Evolutionary conservation across 78 protist species (phyloP).

Genomic region (Dictyostelium intermedium): DNA sequence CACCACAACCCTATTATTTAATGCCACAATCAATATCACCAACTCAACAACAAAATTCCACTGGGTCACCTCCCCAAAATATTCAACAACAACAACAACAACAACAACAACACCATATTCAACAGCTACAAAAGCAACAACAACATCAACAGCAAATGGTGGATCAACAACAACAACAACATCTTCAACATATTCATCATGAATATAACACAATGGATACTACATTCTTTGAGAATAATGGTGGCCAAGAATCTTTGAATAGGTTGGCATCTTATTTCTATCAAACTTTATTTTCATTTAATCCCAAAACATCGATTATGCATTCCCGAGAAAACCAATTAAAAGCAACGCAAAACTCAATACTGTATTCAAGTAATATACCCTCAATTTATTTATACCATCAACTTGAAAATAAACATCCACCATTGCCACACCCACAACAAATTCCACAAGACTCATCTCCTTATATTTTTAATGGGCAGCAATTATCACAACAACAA

Average conservation of each 20-base stretch:
- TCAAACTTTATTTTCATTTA: not conserved
- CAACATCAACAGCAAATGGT: not conserved
- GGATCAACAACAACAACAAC: not conserved
- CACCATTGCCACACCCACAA: not conserved
- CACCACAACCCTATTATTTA: not conserved
- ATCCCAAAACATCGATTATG: not conserved
- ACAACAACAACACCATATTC: not conserved
- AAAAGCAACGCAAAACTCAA: not conserved
- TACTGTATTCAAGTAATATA: not conserved
- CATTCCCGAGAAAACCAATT: not conserved
- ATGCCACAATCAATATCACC: not conserved
- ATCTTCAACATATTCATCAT: not conserved
- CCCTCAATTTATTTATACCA: not conserved
- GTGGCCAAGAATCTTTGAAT: not conserved
- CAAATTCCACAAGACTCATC: not conserved
- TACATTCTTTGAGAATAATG: not conserved
- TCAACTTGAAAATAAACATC: not conserved
- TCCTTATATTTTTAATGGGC: no score
- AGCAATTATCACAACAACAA: no score
- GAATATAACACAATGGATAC: not conserved
- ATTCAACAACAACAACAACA: not conserved
- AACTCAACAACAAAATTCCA: not conserved
- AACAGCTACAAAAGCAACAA: not conserved
- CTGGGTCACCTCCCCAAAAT: not conserved
- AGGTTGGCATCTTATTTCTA: slow-evolving; percentile 12